Percentiles rank a stretch among this genome's conserved stretches.
Conservation (phyloP, 1,139 yeast genomes). For the Candida sp. region DNA sequence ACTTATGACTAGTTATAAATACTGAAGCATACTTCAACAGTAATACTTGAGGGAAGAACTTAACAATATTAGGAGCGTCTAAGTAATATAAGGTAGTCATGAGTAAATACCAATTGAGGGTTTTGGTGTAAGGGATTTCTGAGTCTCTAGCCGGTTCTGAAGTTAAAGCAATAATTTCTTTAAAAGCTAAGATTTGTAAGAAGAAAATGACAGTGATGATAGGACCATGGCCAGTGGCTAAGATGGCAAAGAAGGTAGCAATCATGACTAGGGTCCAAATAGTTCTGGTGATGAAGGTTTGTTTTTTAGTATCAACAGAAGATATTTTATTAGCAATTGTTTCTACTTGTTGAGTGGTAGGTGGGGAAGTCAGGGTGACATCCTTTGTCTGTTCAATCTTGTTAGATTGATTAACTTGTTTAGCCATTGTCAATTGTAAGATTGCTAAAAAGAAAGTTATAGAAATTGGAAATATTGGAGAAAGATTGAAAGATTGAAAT, state of each 20-base stretch:
- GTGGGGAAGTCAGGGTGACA: too few relatives aligned
- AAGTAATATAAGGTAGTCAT: constrained; percentile 82
- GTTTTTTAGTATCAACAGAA: constrained; percentile 60
- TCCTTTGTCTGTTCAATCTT: too few relatives aligned
- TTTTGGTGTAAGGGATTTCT: constrained; percentile 75
- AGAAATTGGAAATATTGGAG: too few relatives aligned
- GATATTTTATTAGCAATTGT: constrained; percentile 17
- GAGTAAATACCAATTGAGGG: constrained; percentile 87
- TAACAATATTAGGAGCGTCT: constrained; percentile 82
- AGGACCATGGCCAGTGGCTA: constrained; percentile 88
- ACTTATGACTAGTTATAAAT: constrained; percentile 69
- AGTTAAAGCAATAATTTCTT: constrained; percentile 87
- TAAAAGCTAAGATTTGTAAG: constrained; percentile 81
- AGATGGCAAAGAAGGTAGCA: constrained; percentile 59
- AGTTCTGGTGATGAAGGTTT: constrained; percentile 85
- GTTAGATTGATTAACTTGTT: too few relatives aligned
- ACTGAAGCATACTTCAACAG: constrained; percentile 39
- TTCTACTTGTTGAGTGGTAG: neutral
- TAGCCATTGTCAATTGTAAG: too few relatives aligned
- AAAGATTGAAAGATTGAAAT: too few relatives aligned
- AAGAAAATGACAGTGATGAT: constrained; percentile 68
- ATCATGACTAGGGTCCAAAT: constrained; percentile 96
- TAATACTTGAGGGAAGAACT: constrained; percentile 49
- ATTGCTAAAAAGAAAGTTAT: too few relatives aligned
- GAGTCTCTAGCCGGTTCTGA: constrained; percentile 82